Conservation (phyloP, 2,329 filamentous ascomycete species). For the Zasmidium citrigriseum region DNA sequence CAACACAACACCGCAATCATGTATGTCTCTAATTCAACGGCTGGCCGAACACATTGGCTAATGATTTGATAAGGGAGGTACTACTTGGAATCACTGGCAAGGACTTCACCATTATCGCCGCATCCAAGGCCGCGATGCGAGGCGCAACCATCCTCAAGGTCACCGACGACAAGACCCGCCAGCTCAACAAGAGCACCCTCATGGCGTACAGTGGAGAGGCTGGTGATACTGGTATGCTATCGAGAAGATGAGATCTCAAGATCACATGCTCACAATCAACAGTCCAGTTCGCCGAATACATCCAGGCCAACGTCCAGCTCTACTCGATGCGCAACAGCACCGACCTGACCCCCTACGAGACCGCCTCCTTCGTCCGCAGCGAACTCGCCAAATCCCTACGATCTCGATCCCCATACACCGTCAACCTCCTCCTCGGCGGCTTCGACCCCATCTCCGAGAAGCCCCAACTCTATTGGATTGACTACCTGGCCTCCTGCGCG, state of each 20-base stretch:
- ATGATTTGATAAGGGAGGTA: slow-evolving; percentile 72
- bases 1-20: slow-evolving; percentile 19
- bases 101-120: slow-evolving; percentile 97
- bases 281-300: slow-evolving; percentile 99
- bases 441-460: slow-evolving; percentile 82
- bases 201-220: slow-evolving; percentile 96
- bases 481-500: slow-evolving; percentile 29
- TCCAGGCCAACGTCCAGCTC: slow-evolving; percentile 96
- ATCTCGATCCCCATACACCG: slow-evolving; percentile 91
- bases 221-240: slow-evolving; percentile 77
- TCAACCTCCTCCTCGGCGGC: slow-evolving; percentile 93
- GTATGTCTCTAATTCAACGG: slow-evolving; percentile 9
- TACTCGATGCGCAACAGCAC: slow-evolving; percentile 98
- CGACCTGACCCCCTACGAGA: slow-evolving; percentile 83
- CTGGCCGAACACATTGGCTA: not conserved
- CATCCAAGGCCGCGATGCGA: slow-evolving; percentile 97
- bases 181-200: slow-evolving; percentile 88
- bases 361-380: slow-evolving; percentile 89
- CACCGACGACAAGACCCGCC: slow-evolving; percentile 92
- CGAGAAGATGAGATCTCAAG: not conserved
- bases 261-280: slow-evolving; percentile 14
- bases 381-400: slow-evolving; percentile 89
- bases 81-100: slow-evolving; percentile 97
- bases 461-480: slow-evolving; percentile 32
- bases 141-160: slow-evolving; percentile 95